A percentile compares a stretch with the other conserved stretches of the same genome.
Conservation (phyloP, 2,329 filamentous ascomycete genomes). For the Thielaviopsis ethacetica region DNA sequence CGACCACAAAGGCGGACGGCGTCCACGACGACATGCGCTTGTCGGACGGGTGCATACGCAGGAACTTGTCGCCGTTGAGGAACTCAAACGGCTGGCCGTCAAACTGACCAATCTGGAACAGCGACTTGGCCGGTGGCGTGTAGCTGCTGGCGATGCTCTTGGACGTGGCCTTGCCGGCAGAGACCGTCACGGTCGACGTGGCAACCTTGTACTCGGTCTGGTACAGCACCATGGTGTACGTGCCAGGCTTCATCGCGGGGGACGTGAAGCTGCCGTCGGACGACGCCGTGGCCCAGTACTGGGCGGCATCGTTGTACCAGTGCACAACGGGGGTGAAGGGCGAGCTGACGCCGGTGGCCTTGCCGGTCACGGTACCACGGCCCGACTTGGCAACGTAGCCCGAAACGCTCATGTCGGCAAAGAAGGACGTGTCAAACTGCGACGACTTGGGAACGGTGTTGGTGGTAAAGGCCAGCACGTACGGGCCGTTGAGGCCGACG, state of each 20-base stretch:
- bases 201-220: constrained; percentile 41
- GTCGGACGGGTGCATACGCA: constrained; percentile 53
- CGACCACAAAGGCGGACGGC: constrained; percentile 43
- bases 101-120: constrained; percentile 50
- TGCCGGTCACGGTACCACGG: constrained; percentile 44
- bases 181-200: constrained; percentile 30
- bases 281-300: constrained; percentile 47
- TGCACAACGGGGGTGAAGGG: constrained; percentile 42
- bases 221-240: constrained; percentile 52
- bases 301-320: constrained; percentile 45
- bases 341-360: constrained; percentile 35
- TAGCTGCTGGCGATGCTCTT: constrained; percentile 33
- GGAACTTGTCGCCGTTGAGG: constrained; percentile 49
- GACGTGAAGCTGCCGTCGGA: constrained; percentile 42
- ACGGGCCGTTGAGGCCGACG: constrained; percentile 49
- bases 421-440: constrained; percentile 40
- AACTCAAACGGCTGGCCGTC: constrained; percentile 49
- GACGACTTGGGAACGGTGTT: constrained; percentile 34
- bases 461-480: constrained; percentile 43
- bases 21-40: constrained; percentile 45
- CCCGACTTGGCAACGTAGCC: constrained; percentile 39
- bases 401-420: constrained; percentile 37
- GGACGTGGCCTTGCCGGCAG: constrained; percentile 29
- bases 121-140: constrained; percentile 30
- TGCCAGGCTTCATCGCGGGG: constrained; percentile 49